phyloP scores from a whole-genome alignment of 2,329 filamentous ascomycete genomes.

The Purpureocillium takamizusanense region DNA sequence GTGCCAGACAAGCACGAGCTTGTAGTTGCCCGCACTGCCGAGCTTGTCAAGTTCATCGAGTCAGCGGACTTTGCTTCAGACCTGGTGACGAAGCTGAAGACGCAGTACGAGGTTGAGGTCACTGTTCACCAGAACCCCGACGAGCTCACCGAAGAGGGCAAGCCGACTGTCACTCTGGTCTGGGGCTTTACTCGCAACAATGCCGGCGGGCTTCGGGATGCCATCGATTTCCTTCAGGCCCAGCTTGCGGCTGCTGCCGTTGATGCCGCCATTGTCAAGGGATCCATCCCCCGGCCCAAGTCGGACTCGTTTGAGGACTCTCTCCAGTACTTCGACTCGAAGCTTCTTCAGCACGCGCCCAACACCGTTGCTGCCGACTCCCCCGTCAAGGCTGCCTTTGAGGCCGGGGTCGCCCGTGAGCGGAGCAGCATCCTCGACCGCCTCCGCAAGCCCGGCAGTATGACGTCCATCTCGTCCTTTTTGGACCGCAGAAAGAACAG shows the following conservation, averaged over 20 bases:
- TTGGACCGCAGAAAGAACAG: conserved; percentile 92
- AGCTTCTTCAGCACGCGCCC: conserved; percentile 87
- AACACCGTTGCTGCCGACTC: conserved; percentile 75
- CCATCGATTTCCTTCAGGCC: conserved; percentile 86
- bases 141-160: conserved; percentile 47
- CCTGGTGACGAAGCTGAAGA: conserved; percentile 74
- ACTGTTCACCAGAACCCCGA: conserved; percentile 58
- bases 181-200: conserved; percentile 95
- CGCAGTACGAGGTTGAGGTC: conserved; percentile 85
- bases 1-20: conserved; percentile 94
- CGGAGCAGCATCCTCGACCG: conserved; percentile 81
- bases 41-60: conserved; percentile 73
- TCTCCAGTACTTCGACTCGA: conserved; percentile 92
- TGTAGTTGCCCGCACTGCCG: conserved; percentile 65
- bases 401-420: conserved; percentile 70
- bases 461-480: conserved; percentile 92
- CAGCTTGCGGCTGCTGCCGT: conserved; percentile 81
- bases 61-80: conserved; percentile 74
- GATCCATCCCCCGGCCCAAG: conserved; percentile 94
- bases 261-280: conserved; percentile 80
- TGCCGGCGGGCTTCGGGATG: conserved; percentile 87
- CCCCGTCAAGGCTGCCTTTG: conserved; percentile 76
- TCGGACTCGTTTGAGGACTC: conserved; percentile 98
- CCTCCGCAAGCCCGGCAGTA: conserved; percentile 88
- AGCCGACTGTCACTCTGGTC: conserved; percentile 52